Percentiles rank a stretch among this genome's conserved stretches.
phyloP scores from a whole-genome alignment of 352 stramenopile species.

The Phytophthora pseudosyringae region DNA sequence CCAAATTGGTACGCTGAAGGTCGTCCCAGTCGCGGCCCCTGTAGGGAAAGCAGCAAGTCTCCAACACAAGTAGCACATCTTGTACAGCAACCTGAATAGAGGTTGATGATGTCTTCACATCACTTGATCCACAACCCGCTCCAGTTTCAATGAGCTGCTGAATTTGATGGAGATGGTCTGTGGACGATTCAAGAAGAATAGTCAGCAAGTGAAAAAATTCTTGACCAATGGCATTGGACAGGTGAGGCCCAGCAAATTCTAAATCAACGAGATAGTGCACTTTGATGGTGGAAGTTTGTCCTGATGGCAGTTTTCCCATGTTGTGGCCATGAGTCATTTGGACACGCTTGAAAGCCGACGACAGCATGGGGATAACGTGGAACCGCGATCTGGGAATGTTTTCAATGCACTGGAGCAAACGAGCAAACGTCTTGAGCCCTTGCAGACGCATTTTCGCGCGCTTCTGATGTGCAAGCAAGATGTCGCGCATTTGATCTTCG shows the following conservation, averaged over 20 bases:
- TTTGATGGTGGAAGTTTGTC: constrained; percentile 51
- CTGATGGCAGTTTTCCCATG: neutral
- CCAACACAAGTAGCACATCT: constrained; percentile 77
- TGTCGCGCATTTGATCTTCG: constrained; percentile 54
- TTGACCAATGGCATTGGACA: constrained; percentile 50
- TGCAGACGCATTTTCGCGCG: constrained; percentile 57
- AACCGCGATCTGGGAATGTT: constrained; percentile 68
- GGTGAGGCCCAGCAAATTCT: constrained; percentile 63
- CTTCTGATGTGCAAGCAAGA: constrained; percentile 59
- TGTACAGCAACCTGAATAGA: constrained; percentile 63
- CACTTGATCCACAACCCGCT: constrained; percentile 1
- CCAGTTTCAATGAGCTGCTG: constrained; percentile 40
- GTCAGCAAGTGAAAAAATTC: constrained; percentile 78
- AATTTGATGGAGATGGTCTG: constrained; percentile 45
- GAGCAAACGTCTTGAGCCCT: constrained; percentile 73
- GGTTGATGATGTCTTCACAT: constrained; percentile 24
- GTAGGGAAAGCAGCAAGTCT: constrained; percentile 85
- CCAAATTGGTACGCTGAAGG: constrained; percentile 64
- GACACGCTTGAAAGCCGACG: constrained; percentile 75
- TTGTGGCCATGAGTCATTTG: constrained; percentile 8
- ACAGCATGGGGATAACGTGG: constrained; percentile 79
- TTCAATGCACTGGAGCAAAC: constrained; percentile 54
- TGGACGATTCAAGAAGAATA: constrained; percentile 56
- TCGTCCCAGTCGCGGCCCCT: constrained; percentile 62
- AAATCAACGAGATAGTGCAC: constrained; percentile 80